A percentile compares a stretch with the other conserved stretches of the same genome.
These are phyloP conservation scores for Dorcoceras hygrometricum DNA, from an alignment of 257 asterid species.

Conservation along the genomic window DNA sequence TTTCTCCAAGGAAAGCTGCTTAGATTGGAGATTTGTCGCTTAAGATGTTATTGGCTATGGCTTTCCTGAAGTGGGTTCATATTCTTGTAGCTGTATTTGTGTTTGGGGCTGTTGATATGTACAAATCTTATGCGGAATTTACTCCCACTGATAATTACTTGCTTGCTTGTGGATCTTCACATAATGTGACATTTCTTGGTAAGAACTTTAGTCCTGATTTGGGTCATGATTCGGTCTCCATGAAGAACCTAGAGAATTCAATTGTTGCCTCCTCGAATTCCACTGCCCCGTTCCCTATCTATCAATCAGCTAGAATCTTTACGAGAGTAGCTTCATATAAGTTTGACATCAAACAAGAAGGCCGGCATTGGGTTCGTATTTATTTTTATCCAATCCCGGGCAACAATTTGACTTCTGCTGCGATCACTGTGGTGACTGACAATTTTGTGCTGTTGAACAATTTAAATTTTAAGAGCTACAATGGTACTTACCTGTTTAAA, in stretches of 20 bases:
- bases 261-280: not conserved
- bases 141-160: not conserved
- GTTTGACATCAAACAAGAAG: conserved; percentile 18
- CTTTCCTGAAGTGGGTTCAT: not conserved
- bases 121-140: not conserved
- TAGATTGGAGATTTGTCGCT: not conserved
- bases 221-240: not conserved
- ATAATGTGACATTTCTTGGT: not conserved
- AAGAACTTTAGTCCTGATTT: not conserved
- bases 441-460: conserved; percentile 19
- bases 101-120: not conserved
- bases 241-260: not conserved
- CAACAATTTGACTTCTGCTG: conserved; percentile 33
- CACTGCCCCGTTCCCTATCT: not conserved
- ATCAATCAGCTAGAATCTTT: not conserved
- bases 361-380: conserved; percentile 85
- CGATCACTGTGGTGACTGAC: conserved; percentile 33
- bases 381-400: conserved; percentile 51
- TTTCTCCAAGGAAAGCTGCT: not conserved
- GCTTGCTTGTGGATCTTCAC: not conserved
- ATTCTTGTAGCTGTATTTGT: not conserved
- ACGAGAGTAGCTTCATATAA: not conserved
- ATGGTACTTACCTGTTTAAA: conserved; percentile 11
- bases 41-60: not conserved
- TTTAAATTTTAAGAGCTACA: conserved; percentile 16